Evolutionary conservation across 2,329 filamentous ascomycete genomes (phyloP).

Genomic region (Penicillium sp.): DNA sequence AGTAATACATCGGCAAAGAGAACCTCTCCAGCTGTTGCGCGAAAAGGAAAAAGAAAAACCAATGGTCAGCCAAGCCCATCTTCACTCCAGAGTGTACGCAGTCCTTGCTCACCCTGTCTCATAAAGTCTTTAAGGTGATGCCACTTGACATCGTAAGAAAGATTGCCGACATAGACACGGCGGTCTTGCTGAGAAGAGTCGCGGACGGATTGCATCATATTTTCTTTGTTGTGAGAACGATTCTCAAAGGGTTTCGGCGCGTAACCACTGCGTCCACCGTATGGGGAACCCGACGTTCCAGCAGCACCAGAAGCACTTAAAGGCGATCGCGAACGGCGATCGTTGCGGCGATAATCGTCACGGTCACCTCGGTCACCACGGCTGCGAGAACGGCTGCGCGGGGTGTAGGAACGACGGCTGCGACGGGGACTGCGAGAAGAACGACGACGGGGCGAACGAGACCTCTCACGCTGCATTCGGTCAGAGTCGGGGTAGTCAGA

Average conservation of each 20-base stretch:
- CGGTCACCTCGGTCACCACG: slow-evolving; percentile 39
- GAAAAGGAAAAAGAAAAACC: slow-evolving; percentile 14
- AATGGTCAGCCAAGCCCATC: slow-evolving; percentile 22
- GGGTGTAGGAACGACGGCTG: slow-evolving; percentile 77
- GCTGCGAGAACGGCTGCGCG: slow-evolving; percentile 77
- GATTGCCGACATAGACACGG: slow-evolving; percentile 98
- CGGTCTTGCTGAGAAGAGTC: slow-evolving; percentile 98
- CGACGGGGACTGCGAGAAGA: slow-evolving; percentile 78
- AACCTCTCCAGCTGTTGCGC: slow-evolving; percentile 85
- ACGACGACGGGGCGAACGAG: slow-evolving; percentile 67
- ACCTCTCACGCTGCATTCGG: slow-evolving; percentile 73
- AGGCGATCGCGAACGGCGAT: slow-evolving; percentile 81
- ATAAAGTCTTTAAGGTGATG: slow-evolving; percentile 99
- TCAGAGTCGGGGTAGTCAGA: slow-evolving; percentile 39
- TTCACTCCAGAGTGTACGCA: slow-evolving; percentile 19
- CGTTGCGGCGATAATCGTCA: slow-evolving; percentile 75
- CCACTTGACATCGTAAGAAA: slow-evolving; percentile 99
- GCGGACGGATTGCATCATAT: slow-evolving; percentile 93
- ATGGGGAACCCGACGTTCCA: slow-evolving; percentile 68
- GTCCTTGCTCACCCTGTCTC: slow-evolving; percentile 81
- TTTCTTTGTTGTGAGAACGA: slow-evolving; percentile 79
- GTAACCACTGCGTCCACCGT: slow-evolving; percentile 64
- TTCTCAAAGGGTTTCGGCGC: slow-evolving; percentile 82
- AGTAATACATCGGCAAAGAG: slow-evolving; percentile 99
- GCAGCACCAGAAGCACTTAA: slow-evolving; percentile 75